A percentile compares a stretch with the other conserved stretches of the same genome.
These are phyloP conservation scores for Pichia sp. DNA, from an alignment of 1,139 yeast genomes.

Conservation along the genomic window DNA sequence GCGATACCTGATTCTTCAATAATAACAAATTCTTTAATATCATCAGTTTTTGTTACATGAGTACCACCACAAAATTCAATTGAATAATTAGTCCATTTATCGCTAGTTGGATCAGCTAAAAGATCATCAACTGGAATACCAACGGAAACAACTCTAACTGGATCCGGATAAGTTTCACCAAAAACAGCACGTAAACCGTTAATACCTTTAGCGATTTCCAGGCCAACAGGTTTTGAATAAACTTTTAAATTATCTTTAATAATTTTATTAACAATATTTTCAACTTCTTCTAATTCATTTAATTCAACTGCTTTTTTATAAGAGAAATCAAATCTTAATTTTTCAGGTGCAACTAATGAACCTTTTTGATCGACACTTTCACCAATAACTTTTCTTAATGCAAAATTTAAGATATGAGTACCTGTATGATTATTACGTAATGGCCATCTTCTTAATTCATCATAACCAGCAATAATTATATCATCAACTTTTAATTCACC, in stretches of 20 bases:
- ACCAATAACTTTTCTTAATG: conserved; percentile 80
- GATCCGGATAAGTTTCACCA: conserved; percentile 98
- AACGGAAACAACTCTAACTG: conserved; percentile 94
- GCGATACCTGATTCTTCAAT: conserved; percentile 96
- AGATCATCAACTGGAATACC: conserved; percentile 87
- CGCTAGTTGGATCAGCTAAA: conserved; percentile 59
- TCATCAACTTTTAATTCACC: conserved; percentile 65
- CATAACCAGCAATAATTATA: conserved; percentile 77
- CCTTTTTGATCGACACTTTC: conserved; percentile 93
- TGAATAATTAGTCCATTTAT: conserved; percentile 71
- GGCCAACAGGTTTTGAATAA: conserved; percentile 77
- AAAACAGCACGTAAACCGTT: conserved; percentile 93
- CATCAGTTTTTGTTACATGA: conserved; percentile 88
- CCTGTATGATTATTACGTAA: conserved; percentile 97
- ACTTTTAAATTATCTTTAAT: conserved; percentile 69
- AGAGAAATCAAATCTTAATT: conserved; percentile 91
- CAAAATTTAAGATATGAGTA: conserved; percentile 89
- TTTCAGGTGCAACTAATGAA: conserved; percentile 91
- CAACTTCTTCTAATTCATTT: conserved; percentile 69
- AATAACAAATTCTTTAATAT: conserved; percentile 83
- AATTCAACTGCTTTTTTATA: conserved; percentile 76
- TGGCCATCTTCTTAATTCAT: conserved; percentile 94
- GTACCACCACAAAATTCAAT: conserved; percentile 99
- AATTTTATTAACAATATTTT: conserved; percentile 63
- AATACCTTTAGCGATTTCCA: conserved; percentile 66